phyloP scores from a whole-genome alignment of 2,329 filamentous ascomycete genomes.

The Apiospora marii region DNA sequence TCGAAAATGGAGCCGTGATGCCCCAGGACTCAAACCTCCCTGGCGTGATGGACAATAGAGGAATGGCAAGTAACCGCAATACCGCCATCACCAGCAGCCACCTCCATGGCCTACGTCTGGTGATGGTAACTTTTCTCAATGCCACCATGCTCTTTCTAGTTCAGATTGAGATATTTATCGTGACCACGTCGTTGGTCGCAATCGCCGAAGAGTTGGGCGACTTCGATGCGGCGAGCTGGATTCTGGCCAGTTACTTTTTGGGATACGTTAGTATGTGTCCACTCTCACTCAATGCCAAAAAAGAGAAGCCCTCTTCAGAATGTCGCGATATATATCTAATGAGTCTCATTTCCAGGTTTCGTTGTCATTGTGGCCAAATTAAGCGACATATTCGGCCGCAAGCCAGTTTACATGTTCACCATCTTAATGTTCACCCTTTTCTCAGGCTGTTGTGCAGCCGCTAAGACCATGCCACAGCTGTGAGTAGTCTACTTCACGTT shows the following conservation, averaged over 20 bases:
- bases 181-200: constrained; percentile 26
- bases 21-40: too few species aligned
- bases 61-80: too few species aligned
- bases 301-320: too few species aligned
- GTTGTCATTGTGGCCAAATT: constrained; percentile 31
- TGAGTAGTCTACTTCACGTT: too few species aligned
- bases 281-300: too few species aligned
- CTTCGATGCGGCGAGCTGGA: constrained; percentile 28
- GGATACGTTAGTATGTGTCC: constrained; percentile 33
- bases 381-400: constrained; percentile 30
- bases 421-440: constrained; percentile 26
- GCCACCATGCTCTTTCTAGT: constrained; percentile 24
- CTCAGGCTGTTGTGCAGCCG: constrained; percentile 28
- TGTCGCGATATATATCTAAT: too few species aligned
- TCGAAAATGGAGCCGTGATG: too few species aligned
- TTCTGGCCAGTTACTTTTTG: constrained; percentile 31
- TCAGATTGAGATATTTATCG: constrained; percentile 27
- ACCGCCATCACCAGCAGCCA: background rate
- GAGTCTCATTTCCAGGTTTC: too few species aligned
- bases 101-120: background rate
- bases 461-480: constrained; percentile 31
- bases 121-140: background rate
- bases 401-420: constrained; percentile 22
- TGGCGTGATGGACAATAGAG: too few species aligned
- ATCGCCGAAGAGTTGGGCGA: constrained; percentile 29